These are phyloP conservation scores for Pulveroboletus sp. DNA, from an alignment of 768 basidiomycete species.

Conservation along the genomic window DNA sequence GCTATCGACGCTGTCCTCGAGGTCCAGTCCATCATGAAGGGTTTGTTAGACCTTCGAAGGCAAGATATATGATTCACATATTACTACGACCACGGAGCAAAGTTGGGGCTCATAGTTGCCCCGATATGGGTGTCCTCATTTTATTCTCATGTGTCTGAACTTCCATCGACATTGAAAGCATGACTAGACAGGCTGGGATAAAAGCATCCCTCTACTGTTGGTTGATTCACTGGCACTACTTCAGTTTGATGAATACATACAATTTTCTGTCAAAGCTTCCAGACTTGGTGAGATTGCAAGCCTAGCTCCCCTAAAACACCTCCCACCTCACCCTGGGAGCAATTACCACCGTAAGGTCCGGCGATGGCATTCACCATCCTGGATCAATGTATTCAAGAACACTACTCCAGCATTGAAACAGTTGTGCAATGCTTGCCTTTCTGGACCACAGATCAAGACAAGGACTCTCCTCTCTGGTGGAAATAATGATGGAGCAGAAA, in stretches of 20 bases:
- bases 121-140: too few species aligned
- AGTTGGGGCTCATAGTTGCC: background rate
- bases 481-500: slow-evolving; percentile 1
- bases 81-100: background rate
- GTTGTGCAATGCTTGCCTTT: slow-evolving; percentile 47
- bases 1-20: slow-evolving; percentile 74
- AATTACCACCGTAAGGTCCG: slow-evolving; percentile 71
- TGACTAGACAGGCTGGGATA: background rate
- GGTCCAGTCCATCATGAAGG: slow-evolving; percentile 81
- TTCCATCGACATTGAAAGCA: too few species aligned
- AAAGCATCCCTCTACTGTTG: too few species aligned
- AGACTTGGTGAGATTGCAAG: slow-evolving; percentile 56
- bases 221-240: background rate
- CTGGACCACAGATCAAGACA: slow-evolving; percentile 83
- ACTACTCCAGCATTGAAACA: background rate
- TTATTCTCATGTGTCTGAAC: too few species aligned
- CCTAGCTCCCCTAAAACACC: slow-evolving; percentile 66
- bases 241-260: background rate
- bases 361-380: slow-evolving; percentile 77
- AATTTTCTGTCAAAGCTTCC: slow-evolving; percentile 47
- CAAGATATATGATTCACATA: slow-evolving; percentile 50
- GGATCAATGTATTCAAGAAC: background rate
- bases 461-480: slow-evolving; percentile 41
- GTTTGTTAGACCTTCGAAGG: slow-evolving; percentile 69
- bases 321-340: slow-evolving; percentile 67